These are phyloP conservation scores for Fonsecaea nubica DNA, from an alignment of 2,329 filamentous ascomycete genomes.

Conservation along the genomic window DNA sequence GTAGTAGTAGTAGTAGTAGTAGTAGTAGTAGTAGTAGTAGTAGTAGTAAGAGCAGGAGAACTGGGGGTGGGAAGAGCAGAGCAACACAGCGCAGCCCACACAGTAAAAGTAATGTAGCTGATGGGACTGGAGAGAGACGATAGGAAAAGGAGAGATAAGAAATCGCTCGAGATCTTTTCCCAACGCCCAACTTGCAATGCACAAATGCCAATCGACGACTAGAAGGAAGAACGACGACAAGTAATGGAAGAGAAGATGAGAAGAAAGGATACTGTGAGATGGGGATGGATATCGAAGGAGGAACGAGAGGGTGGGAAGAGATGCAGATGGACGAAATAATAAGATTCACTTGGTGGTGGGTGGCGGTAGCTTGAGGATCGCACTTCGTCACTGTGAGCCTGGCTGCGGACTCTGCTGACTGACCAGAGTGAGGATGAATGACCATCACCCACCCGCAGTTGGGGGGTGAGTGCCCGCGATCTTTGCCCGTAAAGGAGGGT, in stretches of 20 bases:
- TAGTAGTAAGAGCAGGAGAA: conserved; percentile 13
- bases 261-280: conserved; percentile 35
- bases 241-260: conserved; percentile 30
- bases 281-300: background rate
- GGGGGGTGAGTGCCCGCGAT: background rate
- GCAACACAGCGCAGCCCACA: conserved; percentile 27
- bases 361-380: background rate
- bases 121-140: conserved; percentile 24
- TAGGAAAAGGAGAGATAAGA: conserved; percentile 39
- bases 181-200: conserved; percentile 41
- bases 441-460: no score
- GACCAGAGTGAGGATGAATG: background rate
- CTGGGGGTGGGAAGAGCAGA: conserved; percentile 11
- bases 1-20: conserved; percentile 29
- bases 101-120: conserved; percentile 19
- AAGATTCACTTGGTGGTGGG: background rate
- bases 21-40: conserved; percentile 36
- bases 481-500: background rate
- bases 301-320: conserved; percentile 14
- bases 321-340: conserved; percentile 1
- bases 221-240: conserved; percentile 24
- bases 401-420: background rate
- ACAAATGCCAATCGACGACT: conserved; percentile 38
- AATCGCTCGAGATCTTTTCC: conserved; percentile 38
- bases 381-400: background rate